Percentiles rank a stretch among this genome's conserved stretches.
These are phyloP conservation scores for Barbarea vulgaris DNA, from an alignment of 345 rosid genomes.

Conservation along the genomic window DNA sequence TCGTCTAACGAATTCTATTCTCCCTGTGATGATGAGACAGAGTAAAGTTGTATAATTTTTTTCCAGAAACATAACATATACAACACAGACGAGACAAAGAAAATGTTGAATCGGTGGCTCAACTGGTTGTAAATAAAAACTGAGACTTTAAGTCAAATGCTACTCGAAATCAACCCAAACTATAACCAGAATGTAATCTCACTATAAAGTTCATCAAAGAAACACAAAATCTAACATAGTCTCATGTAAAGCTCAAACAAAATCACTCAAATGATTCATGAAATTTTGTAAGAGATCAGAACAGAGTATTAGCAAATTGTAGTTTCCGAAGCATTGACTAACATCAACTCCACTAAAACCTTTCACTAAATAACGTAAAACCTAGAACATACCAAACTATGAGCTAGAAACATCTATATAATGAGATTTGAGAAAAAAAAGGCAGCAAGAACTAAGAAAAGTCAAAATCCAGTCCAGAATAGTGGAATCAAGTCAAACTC, in stretches of 20 bases:
- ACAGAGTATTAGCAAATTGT: slow-evolving; percentile 5
- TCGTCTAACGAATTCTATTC: slow-evolving; percentile 55
- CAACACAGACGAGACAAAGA: background rate
- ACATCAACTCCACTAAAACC: background rate
- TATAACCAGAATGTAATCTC: background rate
- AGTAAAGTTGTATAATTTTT: background rate
- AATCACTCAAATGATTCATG: background rate
- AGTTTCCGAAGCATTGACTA: slow-evolving; percentile 7
- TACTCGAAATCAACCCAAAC: background rate
- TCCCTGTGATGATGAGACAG: slow-evolving; percentile 46
- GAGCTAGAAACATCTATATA: background rate
- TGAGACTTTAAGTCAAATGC: background rate
- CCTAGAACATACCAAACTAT: background rate
- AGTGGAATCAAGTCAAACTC: slow-evolving; percentile 10
- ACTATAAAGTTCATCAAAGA: slow-evolving; percentile 4
- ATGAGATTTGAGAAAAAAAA: background rate
- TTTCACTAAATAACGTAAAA: background rate
- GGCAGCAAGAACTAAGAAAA: background rate
- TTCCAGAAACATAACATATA: slow-evolving; percentile 14
- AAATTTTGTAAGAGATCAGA: background rate
- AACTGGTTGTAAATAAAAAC: background rate
- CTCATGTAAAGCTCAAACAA: background rate
- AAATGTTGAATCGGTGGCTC: background rate
- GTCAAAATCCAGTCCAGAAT: background rate
- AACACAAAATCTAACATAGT: background rate